A percentile compares a stretch with the other conserved stretches of the same genome.
phyloP scores from a whole-genome alignment of 73 alveolate genomes.

The Strombidium stylifer region DNA sequence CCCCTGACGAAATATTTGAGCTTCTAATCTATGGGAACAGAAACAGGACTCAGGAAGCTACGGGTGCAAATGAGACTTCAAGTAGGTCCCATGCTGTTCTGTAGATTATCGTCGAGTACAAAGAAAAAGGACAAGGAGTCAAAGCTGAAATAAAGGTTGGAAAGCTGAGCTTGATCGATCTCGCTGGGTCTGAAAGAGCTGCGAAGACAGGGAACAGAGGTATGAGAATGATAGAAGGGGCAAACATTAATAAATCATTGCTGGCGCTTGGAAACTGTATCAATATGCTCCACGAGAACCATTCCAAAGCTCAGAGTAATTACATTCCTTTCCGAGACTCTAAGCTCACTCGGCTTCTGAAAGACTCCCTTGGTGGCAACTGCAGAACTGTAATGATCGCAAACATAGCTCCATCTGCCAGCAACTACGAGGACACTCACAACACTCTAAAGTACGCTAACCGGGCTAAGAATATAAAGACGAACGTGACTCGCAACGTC shows the following conservation, averaged over 20 bases:
- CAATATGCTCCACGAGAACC: constrained; percentile 84
- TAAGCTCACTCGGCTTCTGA: constrained; percentile 90
- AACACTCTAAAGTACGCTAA: constrained; percentile 93
- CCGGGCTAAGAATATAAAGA: constrained; percentile 94
- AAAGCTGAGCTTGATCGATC: constrained; percentile 91
- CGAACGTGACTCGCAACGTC: constrained; percentile 82
- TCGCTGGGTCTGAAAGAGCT: constrained; percentile 98
- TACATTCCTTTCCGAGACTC: constrained; percentile 96
- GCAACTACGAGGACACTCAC: constrained; percentile 87
- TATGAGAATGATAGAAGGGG: constrained; percentile 95
- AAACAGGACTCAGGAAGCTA: constrained; percentile 98
- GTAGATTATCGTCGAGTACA: constrained; percentile 83
- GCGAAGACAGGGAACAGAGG: constrained; percentile 91
- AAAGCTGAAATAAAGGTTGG: constrained; percentile 86
- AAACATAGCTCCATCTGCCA: constrained; percentile 72
- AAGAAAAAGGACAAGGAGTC: constrained; percentile 82
- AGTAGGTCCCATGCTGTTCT: constrained; percentile 94
- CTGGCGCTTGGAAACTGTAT: constrained; percentile 96
- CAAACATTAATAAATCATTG: constrained; percentile 92
- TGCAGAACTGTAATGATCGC: constrained; percentile 96
- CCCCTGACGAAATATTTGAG: constrained; percentile 87
- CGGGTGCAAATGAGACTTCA: constrained; percentile 98
- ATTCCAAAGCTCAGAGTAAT: constrained; percentile 61
- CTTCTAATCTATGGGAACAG: constrained; percentile 91
- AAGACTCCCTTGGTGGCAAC: constrained; percentile 97